A percentile compares a stretch with the other conserved stretches of the same genome.
Conservation (phyloP, 2,329 filamentous ascomycete species). For the Colletotrichum abscissum region DNA sequence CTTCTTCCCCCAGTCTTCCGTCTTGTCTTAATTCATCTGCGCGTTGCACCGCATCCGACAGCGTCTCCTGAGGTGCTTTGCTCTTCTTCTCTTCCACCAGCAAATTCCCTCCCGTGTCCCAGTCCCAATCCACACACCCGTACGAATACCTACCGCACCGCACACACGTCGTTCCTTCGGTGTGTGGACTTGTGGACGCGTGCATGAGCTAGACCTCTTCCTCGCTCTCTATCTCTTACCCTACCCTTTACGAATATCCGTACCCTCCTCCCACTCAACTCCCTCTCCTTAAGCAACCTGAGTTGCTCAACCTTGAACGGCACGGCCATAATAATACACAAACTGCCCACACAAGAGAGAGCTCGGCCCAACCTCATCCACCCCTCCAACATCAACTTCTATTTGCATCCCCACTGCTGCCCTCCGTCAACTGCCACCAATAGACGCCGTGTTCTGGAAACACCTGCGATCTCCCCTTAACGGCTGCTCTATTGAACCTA, state of each 20-base stretch:
- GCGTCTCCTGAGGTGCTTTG: neutral
- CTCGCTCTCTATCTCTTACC: conserved; percentile 16
- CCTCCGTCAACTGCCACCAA: conserved; percentile 25
- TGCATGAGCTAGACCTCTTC: conserved; percentile 25
- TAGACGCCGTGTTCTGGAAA: conserved; percentile 36
- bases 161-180: conserved; percentile 1
- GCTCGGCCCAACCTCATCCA: neutral
- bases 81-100: neutral
- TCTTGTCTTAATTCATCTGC: neutral
- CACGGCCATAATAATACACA: neutral
- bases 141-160: neutral
- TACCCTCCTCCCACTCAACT: neutral
- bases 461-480: conserved; percentile 35
- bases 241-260: neutral
- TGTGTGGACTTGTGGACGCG: conserved; percentile 3
- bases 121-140: neutral
- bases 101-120: neutral
- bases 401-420: neutral
- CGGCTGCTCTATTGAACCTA: conserved; percentile 12
- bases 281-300: conserved; percentile 19
- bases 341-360: neutral
- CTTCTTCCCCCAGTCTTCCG: neutral
- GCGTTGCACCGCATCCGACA: neutral
- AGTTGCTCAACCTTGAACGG: neutral
- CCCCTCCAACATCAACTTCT: neutral